phyloP scores from a whole-genome alignment of 257 asterid species.

The Perilla frutescens region DNA sequence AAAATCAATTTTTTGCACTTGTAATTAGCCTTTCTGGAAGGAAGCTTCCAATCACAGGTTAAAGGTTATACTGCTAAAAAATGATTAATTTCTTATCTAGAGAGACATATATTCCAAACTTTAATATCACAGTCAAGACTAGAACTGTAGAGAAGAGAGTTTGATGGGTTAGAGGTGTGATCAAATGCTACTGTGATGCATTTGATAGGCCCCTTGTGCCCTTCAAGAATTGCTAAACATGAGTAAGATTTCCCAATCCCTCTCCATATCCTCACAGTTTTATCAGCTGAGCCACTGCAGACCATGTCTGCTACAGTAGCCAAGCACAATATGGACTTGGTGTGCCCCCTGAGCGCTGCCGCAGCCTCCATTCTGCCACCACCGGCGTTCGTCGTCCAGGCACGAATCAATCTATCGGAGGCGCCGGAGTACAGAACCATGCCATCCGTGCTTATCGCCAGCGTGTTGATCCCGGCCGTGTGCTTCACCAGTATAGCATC shows the following conservation, averaged over 20 bases:
- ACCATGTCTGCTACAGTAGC: slow-evolving; percentile 51
- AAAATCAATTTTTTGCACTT: slow-evolving; percentile 3
- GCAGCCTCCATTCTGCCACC: slow-evolving; percentile 46
- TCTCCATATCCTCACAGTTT: slow-evolving; percentile 74
- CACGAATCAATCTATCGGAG: slow-evolving; percentile 56
- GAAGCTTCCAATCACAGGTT: neutral
- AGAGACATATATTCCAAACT: slow-evolving; percentile 61
- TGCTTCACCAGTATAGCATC: slow-evolving; percentile 59
- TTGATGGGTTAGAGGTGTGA: slow-evolving; percentile 31
- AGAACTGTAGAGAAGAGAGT: slow-evolving; percentile 59
- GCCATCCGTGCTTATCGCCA: slow-evolving; percentile 61
- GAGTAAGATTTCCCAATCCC: slow-evolving; percentile 50
- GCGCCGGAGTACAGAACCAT: slow-evolving; percentile 62
- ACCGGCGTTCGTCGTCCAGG: slow-evolving; percentile 46
- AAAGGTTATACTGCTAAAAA: neutral
- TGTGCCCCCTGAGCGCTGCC: slow-evolving; percentile 68
- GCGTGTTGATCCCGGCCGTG: slow-evolving; percentile 65
- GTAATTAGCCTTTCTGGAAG: neutral
- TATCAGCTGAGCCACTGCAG: slow-evolving; percentile 80
- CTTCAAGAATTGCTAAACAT: slow-evolving; percentile 64
- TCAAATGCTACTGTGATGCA: slow-evolving; percentile 53
- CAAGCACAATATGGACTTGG: slow-evolving; percentile 63
- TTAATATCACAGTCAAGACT: slow-evolving; percentile 72
- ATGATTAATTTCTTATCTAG: slow-evolving; percentile 6
- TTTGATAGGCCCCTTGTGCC: slow-evolving; percentile 72